Percentiles rank a stretch among this genome's conserved stretches.
phyloP scores from a whole-genome alignment of 192 early-diverging fungal genomes.

The Funneliformis mosseae region DNA sequence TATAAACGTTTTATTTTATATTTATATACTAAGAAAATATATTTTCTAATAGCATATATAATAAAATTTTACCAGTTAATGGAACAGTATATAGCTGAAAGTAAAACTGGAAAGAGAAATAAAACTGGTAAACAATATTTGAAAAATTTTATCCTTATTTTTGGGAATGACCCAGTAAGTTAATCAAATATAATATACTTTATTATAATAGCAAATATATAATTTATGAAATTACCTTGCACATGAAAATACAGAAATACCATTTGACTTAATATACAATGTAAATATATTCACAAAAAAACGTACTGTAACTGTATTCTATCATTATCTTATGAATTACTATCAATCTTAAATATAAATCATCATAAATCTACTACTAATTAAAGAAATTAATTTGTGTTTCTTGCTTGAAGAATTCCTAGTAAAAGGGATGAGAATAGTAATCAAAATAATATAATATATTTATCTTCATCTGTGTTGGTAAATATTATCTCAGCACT shows the following conservation, averaged over 20 bases:
- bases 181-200: not conserved
- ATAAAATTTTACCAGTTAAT: not conserved
- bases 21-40: not conserved
- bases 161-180: not conserved
- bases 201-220: not conserved
- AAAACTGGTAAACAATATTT: not conserved
- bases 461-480: slow-evolving; percentile 23
- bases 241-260: not conserved
- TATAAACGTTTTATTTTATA: not conserved
- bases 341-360: slow-evolving; percentile 15
- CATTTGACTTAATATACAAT: not conserved
- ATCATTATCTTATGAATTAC: not conserved
- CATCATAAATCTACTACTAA: not conserved
- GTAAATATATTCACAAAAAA: not conserved
- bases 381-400: slow-evolving; percentile 12
- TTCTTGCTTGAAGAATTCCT: slow-evolving; percentile 1
- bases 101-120: not conserved
- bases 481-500: slow-evolving; percentile 28
- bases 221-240: not conserved
- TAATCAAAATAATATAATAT: slow-evolving; percentile 26
- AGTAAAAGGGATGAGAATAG: slow-evolving; percentile 10
- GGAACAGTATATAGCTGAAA: not conserved
- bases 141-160: not conserved
- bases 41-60: not conserved
- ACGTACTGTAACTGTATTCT: not conserved